phyloP scores from a whole-genome alignment of 228 moss, liverwort and hornwort genomes.

The Sphagnum fallax region DNA sequence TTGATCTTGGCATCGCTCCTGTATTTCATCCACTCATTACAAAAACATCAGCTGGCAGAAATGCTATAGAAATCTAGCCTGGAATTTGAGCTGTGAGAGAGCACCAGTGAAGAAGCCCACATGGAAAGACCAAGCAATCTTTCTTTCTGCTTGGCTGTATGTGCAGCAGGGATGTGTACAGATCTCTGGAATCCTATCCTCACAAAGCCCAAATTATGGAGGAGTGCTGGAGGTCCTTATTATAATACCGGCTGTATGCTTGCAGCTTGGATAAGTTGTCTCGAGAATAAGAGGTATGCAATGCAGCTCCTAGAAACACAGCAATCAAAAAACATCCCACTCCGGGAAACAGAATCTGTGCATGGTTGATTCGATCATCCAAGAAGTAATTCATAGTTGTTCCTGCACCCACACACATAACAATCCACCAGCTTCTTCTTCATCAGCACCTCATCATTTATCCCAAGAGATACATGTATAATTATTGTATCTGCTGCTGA shows the following conservation, averaged over 20 bases:
- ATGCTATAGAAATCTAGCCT: too few relatives aligned
- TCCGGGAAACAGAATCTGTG: conserved; percentile 74
- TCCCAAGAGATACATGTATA: not conserved
- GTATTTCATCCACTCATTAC: not conserved
- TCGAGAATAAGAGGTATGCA: conserved; percentile 59
- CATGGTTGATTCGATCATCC: conserved; percentile 76
- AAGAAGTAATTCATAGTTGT: conserved; percentile 94
- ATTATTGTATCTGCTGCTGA: not conserved
- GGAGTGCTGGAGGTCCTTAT: too few relatives aligned
- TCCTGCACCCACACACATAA: conserved; percentile 26
- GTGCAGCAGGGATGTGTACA: too few relatives aligned
- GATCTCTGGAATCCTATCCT: too few relatives aligned
- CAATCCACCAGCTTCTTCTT: not conserved
- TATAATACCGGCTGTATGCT: conserved; percentile 7
- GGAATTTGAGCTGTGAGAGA: too few relatives aligned
- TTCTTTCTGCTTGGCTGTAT: too few relatives aligned
- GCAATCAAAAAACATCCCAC: conserved; percentile 89
- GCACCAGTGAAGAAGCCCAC: too few relatives aligned
- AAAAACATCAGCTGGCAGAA: too few relatives aligned
- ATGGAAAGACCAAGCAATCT: too few relatives aligned
- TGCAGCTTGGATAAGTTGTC: conserved; percentile 69
- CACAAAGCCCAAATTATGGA: too few relatives aligned
- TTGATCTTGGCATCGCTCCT: not conserved
- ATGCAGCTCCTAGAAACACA: conserved; percentile 62
- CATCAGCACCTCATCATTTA: not conserved